These are phyloP conservation scores for Phytophthora fragariae DNA, from an alignment of 352 stramenopile species.

Conservation along the genomic window DNA sequence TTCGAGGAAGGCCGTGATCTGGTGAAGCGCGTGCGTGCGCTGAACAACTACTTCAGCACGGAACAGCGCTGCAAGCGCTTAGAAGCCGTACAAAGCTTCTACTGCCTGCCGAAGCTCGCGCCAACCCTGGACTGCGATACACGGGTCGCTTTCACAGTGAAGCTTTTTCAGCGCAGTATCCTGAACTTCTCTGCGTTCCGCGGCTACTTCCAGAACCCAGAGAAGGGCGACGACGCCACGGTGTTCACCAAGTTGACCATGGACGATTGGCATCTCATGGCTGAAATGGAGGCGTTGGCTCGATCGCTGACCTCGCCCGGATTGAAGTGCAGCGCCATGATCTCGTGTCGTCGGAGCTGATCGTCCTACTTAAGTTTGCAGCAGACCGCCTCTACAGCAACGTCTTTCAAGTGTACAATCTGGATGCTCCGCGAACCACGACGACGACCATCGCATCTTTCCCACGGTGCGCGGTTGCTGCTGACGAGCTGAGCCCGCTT, in stretches of 20 bases:
- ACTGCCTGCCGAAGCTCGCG: neutral
- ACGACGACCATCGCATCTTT: slow-evolving; percentile 1
- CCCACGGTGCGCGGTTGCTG: neutral
- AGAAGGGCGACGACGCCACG: slow-evolving; percentile 1
- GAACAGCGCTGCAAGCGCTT: neutral
- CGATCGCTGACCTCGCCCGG: too few species aligned
- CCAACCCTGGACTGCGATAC: slow-evolving; percentile 16
- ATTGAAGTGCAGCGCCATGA: too few species aligned
- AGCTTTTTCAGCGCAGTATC: neutral
- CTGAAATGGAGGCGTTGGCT: slow-evolving; percentile 8
- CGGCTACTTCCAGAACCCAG: neutral
- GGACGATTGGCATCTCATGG: neutral
- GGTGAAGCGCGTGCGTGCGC: neutral
- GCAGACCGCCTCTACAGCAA: neutral
- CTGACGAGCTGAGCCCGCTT: too few species aligned
- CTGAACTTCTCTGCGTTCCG: neutral
- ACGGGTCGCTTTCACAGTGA: slow-evolving; percentile 15
- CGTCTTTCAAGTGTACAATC: neutral
- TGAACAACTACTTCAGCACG: slow-evolving; percentile 10
- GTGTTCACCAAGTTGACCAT: too few species aligned
- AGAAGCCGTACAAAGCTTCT: neutral
- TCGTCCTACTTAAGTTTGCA: too few species aligned
- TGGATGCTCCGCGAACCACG: neutral
- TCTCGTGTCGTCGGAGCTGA: too few species aligned
- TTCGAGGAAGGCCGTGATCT: neutral